Conservation (phyloP, 306 rosid species). For the Quercus parvula region DNA sequence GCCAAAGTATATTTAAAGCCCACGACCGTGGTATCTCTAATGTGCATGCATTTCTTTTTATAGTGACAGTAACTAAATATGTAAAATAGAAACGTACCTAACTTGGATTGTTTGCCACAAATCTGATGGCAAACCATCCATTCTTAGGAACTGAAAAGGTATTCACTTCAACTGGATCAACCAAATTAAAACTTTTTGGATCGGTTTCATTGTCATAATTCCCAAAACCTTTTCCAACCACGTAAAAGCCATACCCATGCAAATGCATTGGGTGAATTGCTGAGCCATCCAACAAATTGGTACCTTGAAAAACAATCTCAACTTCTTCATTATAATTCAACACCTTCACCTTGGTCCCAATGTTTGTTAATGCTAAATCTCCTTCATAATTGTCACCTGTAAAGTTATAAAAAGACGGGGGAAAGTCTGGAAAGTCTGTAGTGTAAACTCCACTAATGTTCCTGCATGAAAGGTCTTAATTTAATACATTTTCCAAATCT, state of each 20-base stretch:
- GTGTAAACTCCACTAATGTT: constrained; percentile 5
- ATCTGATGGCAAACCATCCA: constrained; percentile 8
- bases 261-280: constrained; percentile 16
- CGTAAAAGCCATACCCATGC: background rate
- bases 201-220: constrained; percentile 3
- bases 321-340: constrained; percentile 4
- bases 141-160: constrained; percentile 28
- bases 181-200: constrained; percentile 25
- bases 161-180: constrained; percentile 28
- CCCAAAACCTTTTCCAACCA: background rate
- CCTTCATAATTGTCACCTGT: background rate
- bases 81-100: background rate
- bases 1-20: too few species aligned
- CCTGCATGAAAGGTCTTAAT: background rate
- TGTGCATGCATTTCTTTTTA: too few species aligned
- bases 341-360: constrained; percentile 10
- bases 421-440: constrained; percentile 1
- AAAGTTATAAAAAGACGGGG: background rate
- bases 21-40: too few species aligned
- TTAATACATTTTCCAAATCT: background rate
- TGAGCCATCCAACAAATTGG: background rate
- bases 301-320: constrained; percentile 19
- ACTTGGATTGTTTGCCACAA: constrained; percentile 29
- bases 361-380: background rate
- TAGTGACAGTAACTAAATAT: background rate